Conservation (phyloP, 2,329 filamentous ascomycete genomes). For the Hypoxylon sp. region DNA sequence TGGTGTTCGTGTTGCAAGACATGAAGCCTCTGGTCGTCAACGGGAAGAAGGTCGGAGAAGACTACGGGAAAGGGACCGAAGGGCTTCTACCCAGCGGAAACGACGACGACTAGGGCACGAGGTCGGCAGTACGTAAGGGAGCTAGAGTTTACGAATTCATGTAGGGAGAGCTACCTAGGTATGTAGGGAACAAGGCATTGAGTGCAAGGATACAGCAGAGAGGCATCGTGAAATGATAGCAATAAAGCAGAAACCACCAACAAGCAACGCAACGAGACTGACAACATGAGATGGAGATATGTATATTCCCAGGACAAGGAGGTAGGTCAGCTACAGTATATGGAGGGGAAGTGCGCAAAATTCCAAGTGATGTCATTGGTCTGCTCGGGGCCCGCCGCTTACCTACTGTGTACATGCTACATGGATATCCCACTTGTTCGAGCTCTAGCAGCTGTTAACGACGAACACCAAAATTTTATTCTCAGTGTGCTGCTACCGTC, state of each 20-base stretch:
- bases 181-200: background rate
- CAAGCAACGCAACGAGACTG: too few relatives aligned
- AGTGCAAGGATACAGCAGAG: too few relatives aligned
- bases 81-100: slow-evolving; percentile 41
- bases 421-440: background rate
- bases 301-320: background rate
- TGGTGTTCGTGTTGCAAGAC: slow-evolving; percentile 53
- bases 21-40: slow-evolving; percentile 39
- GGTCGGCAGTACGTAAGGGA: background rate
- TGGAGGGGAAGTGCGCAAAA: background rate
- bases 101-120: slow-evolving; percentile 22
- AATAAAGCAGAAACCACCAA: too few relatives aligned
- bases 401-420: too few relatives aligned
- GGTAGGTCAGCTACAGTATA: too few relatives aligned
- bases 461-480: slow-evolving; percentile 26
- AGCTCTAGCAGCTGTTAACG: background rate
- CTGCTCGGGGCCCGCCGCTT: background rate
- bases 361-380: slow-evolving; percentile 2
- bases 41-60: slow-evolving; percentile 42
- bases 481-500: too few relatives aligned
- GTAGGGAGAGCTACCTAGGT: background rate
- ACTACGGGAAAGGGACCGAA: slow-evolving; percentile 39
- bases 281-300: too few relatives aligned
- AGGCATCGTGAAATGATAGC: too few relatives aligned
- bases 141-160: background rate